Base-by-base conservation (phyloP, 2,329 filamentous ascomycete species). In the Chaetothyriales sp. region DNA sequence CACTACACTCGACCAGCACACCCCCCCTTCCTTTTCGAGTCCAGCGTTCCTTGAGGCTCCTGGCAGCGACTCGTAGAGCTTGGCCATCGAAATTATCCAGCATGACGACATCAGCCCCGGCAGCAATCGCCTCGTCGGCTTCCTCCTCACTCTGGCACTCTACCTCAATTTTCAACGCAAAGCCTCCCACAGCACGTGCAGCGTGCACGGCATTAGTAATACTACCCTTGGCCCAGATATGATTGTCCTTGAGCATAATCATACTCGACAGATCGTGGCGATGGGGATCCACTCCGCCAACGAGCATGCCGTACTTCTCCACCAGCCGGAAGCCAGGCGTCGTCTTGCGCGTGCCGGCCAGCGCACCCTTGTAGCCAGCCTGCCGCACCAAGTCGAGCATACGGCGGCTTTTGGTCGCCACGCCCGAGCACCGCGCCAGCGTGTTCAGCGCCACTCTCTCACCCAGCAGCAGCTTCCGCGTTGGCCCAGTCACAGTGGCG, bases 241-340 rank as follows among this genome's bases (percentile, higher is more conserved):
- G 92, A 70, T 98, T 98, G 70, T 98, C 92, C 73, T 98, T 98
- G 58, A 98, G 77, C 92, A 98, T 98, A 52, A 89, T 89, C 92
- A 98, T 97, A 58, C 83, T 80, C 66, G 82, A 86, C 52, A 98
- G 74, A 67, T 98, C 92, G 70, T 95, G 87, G 29, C 92, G 77
- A 68, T 98, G 92, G 2, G 83, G 80, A 69, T 98, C 92, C 15
- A 88, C 89, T 9, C 92, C 92, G 52, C 90, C 92, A 15, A 94
- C 84, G 19, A 95, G 73, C 84, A 98, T 95, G 60, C 89, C 92
- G 69, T 98, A 98, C 72, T 98, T 98, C 70, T 98, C 92, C 8
- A 97, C 89, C 4, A 97, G 73, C 9, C 92, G 78, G 71, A 97
- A 98, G 0, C 92, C 92, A 0, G 92, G 92, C 0, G 92, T 98